phyloP scores from a whole-genome alignment of 2,329 filamentous ascomycete species.

The Geosmithia flava region DNA sequence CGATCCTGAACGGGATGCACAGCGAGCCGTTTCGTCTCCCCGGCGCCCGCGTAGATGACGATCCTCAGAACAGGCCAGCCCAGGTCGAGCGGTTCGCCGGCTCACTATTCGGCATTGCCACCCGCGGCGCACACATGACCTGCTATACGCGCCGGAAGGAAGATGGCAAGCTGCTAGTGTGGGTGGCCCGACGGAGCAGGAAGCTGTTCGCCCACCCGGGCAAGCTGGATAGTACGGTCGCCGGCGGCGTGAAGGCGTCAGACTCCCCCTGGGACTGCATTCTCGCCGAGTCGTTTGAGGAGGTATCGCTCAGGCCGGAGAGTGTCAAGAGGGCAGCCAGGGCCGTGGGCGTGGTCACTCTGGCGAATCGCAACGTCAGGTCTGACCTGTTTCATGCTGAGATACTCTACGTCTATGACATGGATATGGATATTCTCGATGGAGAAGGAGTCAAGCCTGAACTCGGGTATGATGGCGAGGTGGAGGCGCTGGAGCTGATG shows the following conservation, averaged over 20 bases:
- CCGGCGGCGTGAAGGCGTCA: conserved; percentile 59
- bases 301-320: conserved; percentile 35
- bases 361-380: conserved; percentile 15
- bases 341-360: conserved; percentile 20
- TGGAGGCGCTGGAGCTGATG: conserved; percentile 62
- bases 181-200: conserved; percentile 56
- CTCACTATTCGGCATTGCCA: conserved; percentile 54
- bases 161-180: conserved; percentile 37
- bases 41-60: conserved; percentile 15
- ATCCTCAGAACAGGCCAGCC: conserved; percentile 7
- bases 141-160: conserved; percentile 33
- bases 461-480: conserved; percentile 50
- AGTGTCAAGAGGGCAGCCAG: conserved; percentile 9
- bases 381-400: conserved; percentile 20
- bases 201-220: conserved; percentile 62
- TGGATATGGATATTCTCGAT: conserved; percentile 55
- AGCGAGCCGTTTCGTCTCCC: conserved; percentile 29
- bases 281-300: conserved; percentile 60
- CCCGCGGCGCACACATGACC: conserved; percentile 55
- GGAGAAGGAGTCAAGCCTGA: background rate
- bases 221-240: conserved; percentile 71
- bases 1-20: conserved; percentile 22
- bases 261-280: conserved; percentile 56
- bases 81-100: conserved; percentile 49
- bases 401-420: conserved; percentile 60